Evolutionary conservation across 306 rosid genomes (phyloP), one percentile per base, ranked within the genome.

Genomic region (Sicyos edulis): DNA sequence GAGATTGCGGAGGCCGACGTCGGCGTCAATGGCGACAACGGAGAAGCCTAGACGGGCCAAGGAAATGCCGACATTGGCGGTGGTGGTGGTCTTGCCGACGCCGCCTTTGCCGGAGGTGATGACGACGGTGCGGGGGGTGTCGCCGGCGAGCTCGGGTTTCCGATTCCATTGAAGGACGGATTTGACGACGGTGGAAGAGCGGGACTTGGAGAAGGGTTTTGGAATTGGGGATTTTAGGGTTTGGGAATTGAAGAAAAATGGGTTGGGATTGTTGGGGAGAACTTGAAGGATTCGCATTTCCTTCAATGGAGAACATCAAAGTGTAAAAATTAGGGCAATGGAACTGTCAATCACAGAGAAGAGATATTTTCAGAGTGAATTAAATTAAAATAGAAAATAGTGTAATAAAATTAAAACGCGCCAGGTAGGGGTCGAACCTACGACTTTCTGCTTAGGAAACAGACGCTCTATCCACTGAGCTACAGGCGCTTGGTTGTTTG

Each of bases 101-200:
- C 99, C 96, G 16, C 97, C 99, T 58, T 93, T 91, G 0, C 97
- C 97, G 50, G 99, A 93, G 66, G 96, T 93, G 54, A 95, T 87
- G 64, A 95, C 99, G n/a, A 79, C 85, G 14, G 91, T 89, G 29
- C 99, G 97, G 0, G 99, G 99, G 8, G 95, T 95, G 0, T 89
- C 89, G 11, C 99, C 99, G 62, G 99, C 63, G 66, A 95, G 75
- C n/a, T 91, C 79, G 22, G 97, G 99, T 71, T 95, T 95, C 56
- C 99, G 83, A 70, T 89, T 95, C 89, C 88, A 91, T 78, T 95
- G 99, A 71, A 95, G 97, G 62, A 83, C 78, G 11, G 97, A 77
- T 44, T 72, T 80, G 3, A 76, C 49, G 15, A 21, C 37, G 15
- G 73, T 50, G 21, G 74, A 16, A 40, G 74, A 61, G 67, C 22